Base-by-base conservation (phyloP, 352 stramenopile species). In the Lagenidium giganteum region DNA sequence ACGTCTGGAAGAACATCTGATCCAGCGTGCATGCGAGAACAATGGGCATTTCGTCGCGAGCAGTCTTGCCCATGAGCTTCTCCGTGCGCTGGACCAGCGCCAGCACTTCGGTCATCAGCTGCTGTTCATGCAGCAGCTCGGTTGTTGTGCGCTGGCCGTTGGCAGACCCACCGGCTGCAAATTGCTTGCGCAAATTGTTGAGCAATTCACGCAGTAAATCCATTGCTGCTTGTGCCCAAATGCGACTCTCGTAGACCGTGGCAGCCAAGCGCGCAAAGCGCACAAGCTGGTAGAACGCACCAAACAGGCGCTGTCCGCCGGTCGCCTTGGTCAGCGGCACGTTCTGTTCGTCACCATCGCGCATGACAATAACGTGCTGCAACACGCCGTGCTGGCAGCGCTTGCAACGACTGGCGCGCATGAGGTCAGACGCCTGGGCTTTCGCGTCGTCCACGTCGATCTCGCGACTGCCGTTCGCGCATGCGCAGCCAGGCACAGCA, bases 1-100 rank as follows among this genome's bases (percentile, higher is more conserved):
- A 87, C 32, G 64, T 70, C 28, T 76, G 63, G 52, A 89, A 92
- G 72, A 89, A 92, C 79, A 92, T 87, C 25, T 78, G 62, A 32
- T 92, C 79, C 18, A 62, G 79, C 8, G 66, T 44, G 47, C 70
- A 87, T 6, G 76, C 70, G 32, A 89, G 54, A n/a, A 64, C 50
- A 21, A 92, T 83, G 9, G 64, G 62, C 29, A 83, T 44, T 22
- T 80, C 60, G 40, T 85, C 70, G n/a, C 76, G 64, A 13, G 61
- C 62, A 16, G 65, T 67, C 26, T 67, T 70, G 16, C 64, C 61
- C 8, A 74, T 47, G 5, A 59, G 65, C 17, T 76, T 60, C 35
- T 71, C 61, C 1, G 69, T 69, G 21, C 74, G 70, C 25, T 72
- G 65, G 28, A 76, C 50, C 39, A 76, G 67, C 29, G 54, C 29